These are phyloP conservation scores for Monosporascus sp. DNA, from an alignment of 2,329 filamentous ascomycete species.

Conservation along the genomic window DNA sequence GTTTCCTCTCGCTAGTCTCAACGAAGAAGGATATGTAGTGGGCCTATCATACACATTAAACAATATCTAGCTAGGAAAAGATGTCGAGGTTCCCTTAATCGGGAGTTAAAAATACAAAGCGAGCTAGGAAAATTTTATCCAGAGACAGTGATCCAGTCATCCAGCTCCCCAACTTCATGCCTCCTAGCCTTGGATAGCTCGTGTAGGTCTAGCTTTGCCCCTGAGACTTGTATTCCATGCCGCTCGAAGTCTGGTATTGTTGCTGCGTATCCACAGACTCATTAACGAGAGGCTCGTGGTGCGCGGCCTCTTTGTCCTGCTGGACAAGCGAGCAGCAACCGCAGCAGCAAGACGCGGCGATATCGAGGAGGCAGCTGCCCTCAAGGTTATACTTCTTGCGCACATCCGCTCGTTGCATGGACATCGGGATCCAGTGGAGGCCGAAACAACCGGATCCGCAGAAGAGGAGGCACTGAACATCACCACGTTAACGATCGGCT, in stretches of 20 bases:
- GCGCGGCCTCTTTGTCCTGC: conserved; percentile 41
- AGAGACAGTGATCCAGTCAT: no score
- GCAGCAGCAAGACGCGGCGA: conserved; percentile 40
- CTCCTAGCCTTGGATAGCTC: no score
- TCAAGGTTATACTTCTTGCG: conserved; percentile 40
- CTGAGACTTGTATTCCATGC: background rate
- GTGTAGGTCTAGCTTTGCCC: no score
- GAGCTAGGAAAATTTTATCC: no score
- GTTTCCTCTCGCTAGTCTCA: no score
- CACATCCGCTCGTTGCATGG: conserved; percentile 41
- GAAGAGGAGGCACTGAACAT: conserved; percentile 36
- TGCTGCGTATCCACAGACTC: background rate
- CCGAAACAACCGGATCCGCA: conserved; percentile 35
- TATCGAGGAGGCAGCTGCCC: conserved; percentile 38
- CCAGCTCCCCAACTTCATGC: no score
- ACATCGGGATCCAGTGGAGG: conserved; percentile 36
- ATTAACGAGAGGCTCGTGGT: conserved; percentile 23
- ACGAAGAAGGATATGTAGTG: no score
- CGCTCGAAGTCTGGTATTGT: background rate
- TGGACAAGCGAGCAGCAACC: conserved; percentile 40
- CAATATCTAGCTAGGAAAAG: no score
- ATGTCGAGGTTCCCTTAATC: no score
- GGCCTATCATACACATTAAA: no score
- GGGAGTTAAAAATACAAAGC: no score
- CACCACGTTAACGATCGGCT: background rate